Base-by-base conservation (phyloP, 2,329 filamentous ascomycete genomes). In the Scleromitrula shiraiana region DNA sequence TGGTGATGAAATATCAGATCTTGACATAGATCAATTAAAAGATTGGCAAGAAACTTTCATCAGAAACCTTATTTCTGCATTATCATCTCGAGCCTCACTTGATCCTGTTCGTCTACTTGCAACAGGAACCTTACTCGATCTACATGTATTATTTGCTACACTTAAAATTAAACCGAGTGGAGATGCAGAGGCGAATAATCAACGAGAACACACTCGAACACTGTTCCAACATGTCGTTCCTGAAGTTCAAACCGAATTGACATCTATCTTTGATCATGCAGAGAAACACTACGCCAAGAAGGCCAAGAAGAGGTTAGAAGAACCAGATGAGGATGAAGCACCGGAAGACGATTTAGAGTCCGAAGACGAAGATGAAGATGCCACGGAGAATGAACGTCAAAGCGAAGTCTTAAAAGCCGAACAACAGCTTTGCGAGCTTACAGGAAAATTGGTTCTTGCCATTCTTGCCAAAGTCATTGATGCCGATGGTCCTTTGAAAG, bases 361-460 rank as follows among this genome's bases (percentile, higher is more conserved):
- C 35, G 70, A 75, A 19, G 73, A 81, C 19, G 74, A 79, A 36
- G 70, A 75, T 24, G 70, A 77, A 51, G 70, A 70, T 17, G 62
- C 77, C 35, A 71, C 78, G 24, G 72, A 74, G 45, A 72, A 76
- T 59, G 72, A 85, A 60, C 75, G 78, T 49, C 71, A 79, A 56
- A 75, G 82, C 40, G 75, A 77, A 32, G 78, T 82, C 49, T 75
- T 96, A 27, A 75, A 90, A 50, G 82, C 88, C 0, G 93, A 97
- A 66, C 85, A 91, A 62, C 79, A 82, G 17, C 76, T 97, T 1
- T 97, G 91, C 66, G 85, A 91, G 59, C 73, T 96, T 22, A 83
- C 90, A 0, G 84, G 82, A 53, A 94, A 93, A 63, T 78, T 95
- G 36, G 85, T 96, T 30, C 77, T 95, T 35, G 85, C 83, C 10